Evolutionary conservation across 2,329 filamentous ascomycete genomes (phyloP), one percentile per base, ranked within the genome.

Genomic region (Chaetomium olivaceum): DNA sequence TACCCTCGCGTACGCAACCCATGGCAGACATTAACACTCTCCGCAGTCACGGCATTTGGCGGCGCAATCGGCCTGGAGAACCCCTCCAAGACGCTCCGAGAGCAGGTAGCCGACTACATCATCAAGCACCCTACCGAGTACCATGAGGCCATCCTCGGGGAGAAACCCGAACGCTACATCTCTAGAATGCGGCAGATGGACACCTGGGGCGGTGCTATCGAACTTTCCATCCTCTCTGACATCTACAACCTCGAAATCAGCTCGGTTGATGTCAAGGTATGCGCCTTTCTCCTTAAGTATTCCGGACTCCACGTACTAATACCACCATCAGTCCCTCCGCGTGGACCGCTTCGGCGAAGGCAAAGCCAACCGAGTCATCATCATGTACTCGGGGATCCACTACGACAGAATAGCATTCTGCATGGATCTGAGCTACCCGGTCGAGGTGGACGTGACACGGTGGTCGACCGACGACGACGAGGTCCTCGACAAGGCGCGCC

Each of bases 381-480:
- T 97, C 27, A 89, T 97, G 0, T 97, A 97, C 78, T 94, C 91
- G 0, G 93, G 93, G 2, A 95, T 97, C 59, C 93, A 97, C 76
- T 97, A 97, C 78, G 94, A 97, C 77, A 89, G 91, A 7, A 89
- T 97, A 66, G 92, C 91, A 0, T 87, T 96, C 70, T 89, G 87
- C 21, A 82, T 80, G 54, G 82, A 80, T 65, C 79, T 86, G 6
- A 81, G 85, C 56, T 80, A 86, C 12, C 86, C 89, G 8, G 87
- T 91, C 0, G 91, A 95, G 29, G 86, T 89, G 69, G 94, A 98
- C 74, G 85, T 89, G 55, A 81, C 84, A 6, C 77, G 85, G 23
- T 90, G 86, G 83, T 77, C 80, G 11, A 77, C 78, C 0, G 77
- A 78, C 48, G 82, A 86, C 69, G 80, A 84, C n/a, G 89, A 90